Conservation (phyloP, 768 basidiomycete genomes). For the Amyloporia xantha region DNA sequence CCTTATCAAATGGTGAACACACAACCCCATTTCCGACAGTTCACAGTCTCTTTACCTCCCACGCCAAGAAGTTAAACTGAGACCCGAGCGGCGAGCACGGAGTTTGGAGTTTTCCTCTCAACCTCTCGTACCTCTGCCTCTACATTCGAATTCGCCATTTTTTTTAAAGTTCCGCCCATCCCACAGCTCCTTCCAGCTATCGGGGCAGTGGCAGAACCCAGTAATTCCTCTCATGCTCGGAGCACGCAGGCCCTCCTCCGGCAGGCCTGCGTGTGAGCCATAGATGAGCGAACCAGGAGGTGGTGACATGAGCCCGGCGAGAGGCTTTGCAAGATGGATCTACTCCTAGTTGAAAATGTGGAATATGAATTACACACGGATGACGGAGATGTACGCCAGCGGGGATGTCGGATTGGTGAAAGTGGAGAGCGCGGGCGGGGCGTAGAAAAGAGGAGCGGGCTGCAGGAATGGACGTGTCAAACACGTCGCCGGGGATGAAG, state of each 20-base stretch:
- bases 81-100: too few relatives aligned
- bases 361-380: conserved; percentile 43
- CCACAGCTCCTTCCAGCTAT: conserved; percentile 35
- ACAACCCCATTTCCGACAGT: too few relatives aligned
- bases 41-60: too few relatives aligned
- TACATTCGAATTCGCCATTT: conserved; percentile 27
- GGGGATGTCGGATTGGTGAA: conserved; percentile 34
- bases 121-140: conserved; percentile 12
- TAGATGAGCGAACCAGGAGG: conserved; percentile 40
- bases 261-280: conserved; percentile 31
- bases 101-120: not conserved
- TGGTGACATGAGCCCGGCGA: conserved; percentile 37
- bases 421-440: conserved; percentile 15
- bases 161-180: conserved; percentile 27
- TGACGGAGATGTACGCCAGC: conserved; percentile 22
- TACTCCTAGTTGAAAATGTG: conserved; percentile 39
- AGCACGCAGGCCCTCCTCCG: conserved; percentile 25
- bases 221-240: not conserved
- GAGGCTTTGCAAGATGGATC: conserved; percentile 31
- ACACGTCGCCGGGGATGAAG: not conserved
- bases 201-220: conserved; percentile 31
- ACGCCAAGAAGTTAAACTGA: too few relatives aligned
- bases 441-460: conserved; percentile 14
- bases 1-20: too few relatives aligned
- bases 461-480: conserved; percentile 2